Evolutionary conservation across 2,329 filamentous ascomycete species (phyloP), one percentile per base, ranked within the genome.

Genomic region (Dryadomyces sulphureus): DNA sequence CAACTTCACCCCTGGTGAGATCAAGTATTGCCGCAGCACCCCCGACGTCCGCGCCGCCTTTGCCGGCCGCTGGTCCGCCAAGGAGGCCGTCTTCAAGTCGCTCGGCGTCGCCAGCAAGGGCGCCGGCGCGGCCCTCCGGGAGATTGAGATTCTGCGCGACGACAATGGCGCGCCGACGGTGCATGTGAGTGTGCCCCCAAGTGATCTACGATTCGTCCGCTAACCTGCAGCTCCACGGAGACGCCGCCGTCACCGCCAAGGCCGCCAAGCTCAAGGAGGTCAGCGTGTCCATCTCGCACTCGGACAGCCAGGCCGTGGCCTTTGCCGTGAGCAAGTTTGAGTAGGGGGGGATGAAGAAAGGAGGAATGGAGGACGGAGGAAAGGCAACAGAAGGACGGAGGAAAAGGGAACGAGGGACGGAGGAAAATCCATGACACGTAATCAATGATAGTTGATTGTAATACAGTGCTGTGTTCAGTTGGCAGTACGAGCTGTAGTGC

Each of bases 51-150:
- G 87, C 60, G 85, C 89, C 54, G 93, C 87, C 44, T 98, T 95
- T 65, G 87, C 90, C 5, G 92, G 92, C 43, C 80, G 88, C 55
- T 98, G 92, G 92, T 90, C 83, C 57, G 92, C 92, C 32, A 98
- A 98, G 70, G 92, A 98, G 67, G 92, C 92, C 24, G 89, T 98
- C 1, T 98, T 98, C 75, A 98, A 98, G 77, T 88, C 86, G 34
- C 72, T 98, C 14, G 88, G 89, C 54, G 89, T 96, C 12, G 68
- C 75, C 55, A 83, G 89, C 64, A 81, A 84, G 65, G 92, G 92
- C 50, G 89, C 84, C 9, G 92, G 93, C 53, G 90, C 92, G 49
- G 73, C 87, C 16, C 65, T 98, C 65, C 92, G 82, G 70, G 89
- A 96, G 38, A 98, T 98, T 67, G 93, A 98, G 68, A 90, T 98